These are phyloP conservation scores for Geotrichum restrictum DNA, from an alignment of 1,139 yeast species.

Conservation along the genomic window DNA sequence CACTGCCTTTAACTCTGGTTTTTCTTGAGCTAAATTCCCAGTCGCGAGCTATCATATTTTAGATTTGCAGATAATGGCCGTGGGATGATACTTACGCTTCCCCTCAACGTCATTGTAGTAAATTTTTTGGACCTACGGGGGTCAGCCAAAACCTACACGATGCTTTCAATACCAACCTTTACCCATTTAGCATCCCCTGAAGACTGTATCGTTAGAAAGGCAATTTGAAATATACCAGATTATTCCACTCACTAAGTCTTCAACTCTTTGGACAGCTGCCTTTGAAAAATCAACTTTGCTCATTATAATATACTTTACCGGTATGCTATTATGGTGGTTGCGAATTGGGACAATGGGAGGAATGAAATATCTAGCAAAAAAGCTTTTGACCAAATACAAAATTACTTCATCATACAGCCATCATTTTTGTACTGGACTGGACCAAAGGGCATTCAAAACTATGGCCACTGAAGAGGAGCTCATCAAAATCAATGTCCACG, in stretches of 20 bases:
- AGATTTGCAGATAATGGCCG: neutral
- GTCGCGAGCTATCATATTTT: constrained; percentile 44
- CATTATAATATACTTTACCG: no score
- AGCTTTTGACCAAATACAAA: neutral
- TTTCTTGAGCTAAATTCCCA: constrained; percentile 93
- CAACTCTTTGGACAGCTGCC: constrained; percentile 38
- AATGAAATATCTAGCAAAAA: no score
- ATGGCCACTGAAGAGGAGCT: constrained; percentile 39
- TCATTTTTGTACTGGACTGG: neutral
- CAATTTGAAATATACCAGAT: neutral
- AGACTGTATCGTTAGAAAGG: constrained; percentile 23
- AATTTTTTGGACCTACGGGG: constrained; percentile 46
- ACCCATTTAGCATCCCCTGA: constrained; percentile 56
- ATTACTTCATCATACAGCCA: neutral
- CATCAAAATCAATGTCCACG: constrained; percentile 62
- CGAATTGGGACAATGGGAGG: neutral
- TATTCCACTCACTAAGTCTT: constrained; percentile 32
- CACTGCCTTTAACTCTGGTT: constrained; percentile 64
- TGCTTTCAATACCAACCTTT: constrained; percentile 45
- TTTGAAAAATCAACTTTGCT: constrained; percentile 28
- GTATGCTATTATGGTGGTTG: neutral
- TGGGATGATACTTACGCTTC: constrained; percentile 24
- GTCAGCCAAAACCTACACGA: no score
- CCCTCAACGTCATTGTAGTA: constrained; percentile 47
- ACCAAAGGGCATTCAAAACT: neutral